Base-by-base conservation (phyloP, 768 basidiomycete genomes). In the Scleroderma bovista region DNA sequence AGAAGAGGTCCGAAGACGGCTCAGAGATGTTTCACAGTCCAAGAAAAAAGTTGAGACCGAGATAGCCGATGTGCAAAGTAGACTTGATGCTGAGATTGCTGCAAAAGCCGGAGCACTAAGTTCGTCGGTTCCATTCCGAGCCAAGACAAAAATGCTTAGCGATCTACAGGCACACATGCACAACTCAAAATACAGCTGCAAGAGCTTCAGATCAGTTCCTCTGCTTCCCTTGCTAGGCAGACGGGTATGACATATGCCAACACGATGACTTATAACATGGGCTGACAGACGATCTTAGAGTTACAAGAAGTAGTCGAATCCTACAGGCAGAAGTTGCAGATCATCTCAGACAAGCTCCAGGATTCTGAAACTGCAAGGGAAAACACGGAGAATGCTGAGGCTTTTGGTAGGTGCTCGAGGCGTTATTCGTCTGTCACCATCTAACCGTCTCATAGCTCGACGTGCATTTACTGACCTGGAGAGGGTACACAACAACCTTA, bases 351-450 rank as follows among this genome's bases (percentile, higher is more conserved):
- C 40, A 76, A 78, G 10, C 73, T 87, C 19, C 83, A 89, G 61
- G 78, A 78, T 12, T 75, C 81, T 1, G 87, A 90, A 59, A 79
- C 87, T 45, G 80, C 79, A 7, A 74, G 78, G 41, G 84, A 78
- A 6, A 87, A 81, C 57, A 75, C 78, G 13, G 77, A 79, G 42
- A 77, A 83, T 15, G 77, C 77, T 3, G 87, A 88, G 65, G 74
- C 78, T 5, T 74, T 78, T 56, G 74, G 88, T 88, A 51, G 46
- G 72, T 33, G 46, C 13, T 17, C n/a, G 7, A 37, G 1, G 37
- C 15, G 6, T 10, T n/a, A n/a, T 52, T 19, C 32, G 15, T n/a
- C 11, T 39, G 19, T 39, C 51, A 46, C 34, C 15, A 20, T 33
- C 59, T 53, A 53, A 60, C 49, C 36, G 16, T 33, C 46, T 40